Evolutionary conservation across 2,329 filamentous ascomycete species (phyloP).

Genomic region (Trichoderma koningii): DNA sequence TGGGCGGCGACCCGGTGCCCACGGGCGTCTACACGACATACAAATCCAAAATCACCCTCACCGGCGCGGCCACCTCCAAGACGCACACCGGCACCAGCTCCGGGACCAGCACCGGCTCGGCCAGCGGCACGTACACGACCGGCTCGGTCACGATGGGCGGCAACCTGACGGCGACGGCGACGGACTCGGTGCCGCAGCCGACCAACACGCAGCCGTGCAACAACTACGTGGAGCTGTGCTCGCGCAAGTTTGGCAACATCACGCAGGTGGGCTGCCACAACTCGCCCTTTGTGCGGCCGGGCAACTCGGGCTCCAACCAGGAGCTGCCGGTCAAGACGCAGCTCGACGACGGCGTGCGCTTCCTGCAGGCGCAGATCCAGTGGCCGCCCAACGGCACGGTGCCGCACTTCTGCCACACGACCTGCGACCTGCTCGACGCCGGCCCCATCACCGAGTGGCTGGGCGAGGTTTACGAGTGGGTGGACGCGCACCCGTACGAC

Average conservation of each 20-base stretch:
- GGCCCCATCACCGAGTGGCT: slow-evolving; percentile 78
- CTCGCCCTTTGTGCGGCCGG: slow-evolving; percentile 70
- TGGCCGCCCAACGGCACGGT: slow-evolving; percentile 52
- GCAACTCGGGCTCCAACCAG: slow-evolving; percentile 78
- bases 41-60: slow-evolving; percentile 47
- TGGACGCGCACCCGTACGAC: slow-evolving; percentile 76
- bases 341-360: slow-evolving; percentile 73
- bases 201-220: slow-evolving; percentile 81
- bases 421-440: slow-evolving; percentile 77
- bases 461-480: slow-evolving; percentile 68
- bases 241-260: slow-evolving; percentile 76
- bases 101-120: slow-evolving; percentile 30
- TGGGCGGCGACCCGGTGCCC: slow-evolving; percentile 44
- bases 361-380: slow-evolving; percentile 65
- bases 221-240: slow-evolving; percentile 74
- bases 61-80: slow-evolving; percentile 30
- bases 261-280: slow-evolving; percentile 79
- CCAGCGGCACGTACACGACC: slow-evolving; percentile 38
- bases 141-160: slow-evolving; percentile 48
- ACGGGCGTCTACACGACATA: slow-evolving; percentile 50
- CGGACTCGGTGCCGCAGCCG: slow-evolving; percentile 43
- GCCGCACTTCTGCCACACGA: slow-evolving; percentile 81
- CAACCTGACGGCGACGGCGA: slow-evolving; percentile 46
- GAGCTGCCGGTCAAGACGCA: slow-evolving; percentile 66
- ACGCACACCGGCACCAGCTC: slow-evolving; percentile 24